Evolutionary conservation across 768 basidiomycete species (phyloP).

Genomic region (Lactarius evosmus): DNA sequence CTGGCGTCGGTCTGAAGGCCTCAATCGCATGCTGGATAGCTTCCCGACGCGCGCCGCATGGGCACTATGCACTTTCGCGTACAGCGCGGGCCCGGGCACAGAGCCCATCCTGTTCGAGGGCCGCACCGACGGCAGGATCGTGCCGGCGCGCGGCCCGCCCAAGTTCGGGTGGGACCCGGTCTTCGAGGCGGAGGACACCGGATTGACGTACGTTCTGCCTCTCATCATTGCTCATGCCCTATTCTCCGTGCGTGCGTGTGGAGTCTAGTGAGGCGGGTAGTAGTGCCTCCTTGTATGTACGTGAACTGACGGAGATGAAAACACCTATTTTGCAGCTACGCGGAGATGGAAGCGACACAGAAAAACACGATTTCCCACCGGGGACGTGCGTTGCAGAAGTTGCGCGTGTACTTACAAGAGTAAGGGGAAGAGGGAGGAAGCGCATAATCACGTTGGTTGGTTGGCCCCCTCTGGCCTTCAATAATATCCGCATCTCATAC

Average conservation of each 20-base stretch:
- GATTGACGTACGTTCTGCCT: slow-evolving; percentile 73
- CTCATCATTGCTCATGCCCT: too few relatives aligned
- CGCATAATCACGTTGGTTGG: not conserved
- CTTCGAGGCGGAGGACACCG: slow-evolving; percentile 73
- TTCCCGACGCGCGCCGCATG: slow-evolving; percentile 79
- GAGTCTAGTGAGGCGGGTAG: not conserved
- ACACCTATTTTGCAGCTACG: slow-evolving; percentile 44
- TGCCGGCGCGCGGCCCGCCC: slow-evolving; percentile 72
- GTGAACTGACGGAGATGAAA: not conserved
- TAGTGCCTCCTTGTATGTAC: too few relatives aligned
- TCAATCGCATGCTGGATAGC: slow-evolving; percentile 76
- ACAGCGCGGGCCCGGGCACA: slow-evolving; percentile 75
- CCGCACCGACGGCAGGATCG: slow-evolving; percentile 83
- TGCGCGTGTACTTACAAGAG: slow-evolving; percentile 43
- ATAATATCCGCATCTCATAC: not conserved
- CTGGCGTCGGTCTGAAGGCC: too few relatives aligned
- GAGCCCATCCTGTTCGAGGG: slow-evolving; percentile 87
- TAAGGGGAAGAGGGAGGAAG: slow-evolving; percentile 21
- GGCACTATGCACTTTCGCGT: slow-evolving; percentile 95
- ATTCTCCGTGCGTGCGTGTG: not conserved
- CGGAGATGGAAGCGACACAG: slow-evolving; percentile 60
- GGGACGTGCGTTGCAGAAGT: slow-evolving; percentile 58
- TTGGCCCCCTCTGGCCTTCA: not conserved
- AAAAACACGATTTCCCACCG: slow-evolving; percentile 69
- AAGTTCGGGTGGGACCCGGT: slow-evolving; percentile 91